Base-by-base conservation (phyloP, 2,329 filamentous ascomycete species). In the Botrytis elliptica region DNA sequence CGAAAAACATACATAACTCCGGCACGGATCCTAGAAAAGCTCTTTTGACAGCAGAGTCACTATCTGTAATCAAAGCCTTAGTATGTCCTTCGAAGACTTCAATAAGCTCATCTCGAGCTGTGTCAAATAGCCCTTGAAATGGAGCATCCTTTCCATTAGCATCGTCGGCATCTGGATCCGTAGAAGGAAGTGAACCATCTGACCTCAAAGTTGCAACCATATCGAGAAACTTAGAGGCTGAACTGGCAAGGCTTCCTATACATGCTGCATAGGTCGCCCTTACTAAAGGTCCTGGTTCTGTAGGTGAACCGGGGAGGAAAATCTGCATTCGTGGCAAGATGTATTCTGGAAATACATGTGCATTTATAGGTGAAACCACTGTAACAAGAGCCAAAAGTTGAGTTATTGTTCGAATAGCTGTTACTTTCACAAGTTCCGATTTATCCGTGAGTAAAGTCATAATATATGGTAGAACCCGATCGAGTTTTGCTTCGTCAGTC, bases 401-500 rank as follows among this genome's bases (percentile, higher is more conserved):
- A 0, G 95, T 95, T 77, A 98, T 89, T 6, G 94, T 93, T 73
- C 95, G 88, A 63, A 98, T 88, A 4, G 95, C 94, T 38, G 95
- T 90, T 67, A 97, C 90, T 65, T 94, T 92, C 22, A 99, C 95
- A 78, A 93, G 87, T 76, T 97, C 93, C 2, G 92, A 90, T 77
- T 91, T 90, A 80, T 99, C 96, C 74, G 90, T 91, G 20, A 99
- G 85, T 42, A 98, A 83, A 8, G 90, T 89, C 84, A 97, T 92
- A 52, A 98, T 85, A 81, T 98, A 98, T 1, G 96, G 96, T 68
- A 99, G 84, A 38, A 98, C 92, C 68, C 96, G 90, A 82, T 99
- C 97, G 67, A 99, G 85, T 82, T 98, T 98, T 4, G 95, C 95
- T 83, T 99, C 96, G 81, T 99, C 97, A 0, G 95, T 97, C 38